Base-by-base conservation (phyloP, 2,329 filamentous ascomycete genomes). In the Hypoxylon sp. region DNA sequence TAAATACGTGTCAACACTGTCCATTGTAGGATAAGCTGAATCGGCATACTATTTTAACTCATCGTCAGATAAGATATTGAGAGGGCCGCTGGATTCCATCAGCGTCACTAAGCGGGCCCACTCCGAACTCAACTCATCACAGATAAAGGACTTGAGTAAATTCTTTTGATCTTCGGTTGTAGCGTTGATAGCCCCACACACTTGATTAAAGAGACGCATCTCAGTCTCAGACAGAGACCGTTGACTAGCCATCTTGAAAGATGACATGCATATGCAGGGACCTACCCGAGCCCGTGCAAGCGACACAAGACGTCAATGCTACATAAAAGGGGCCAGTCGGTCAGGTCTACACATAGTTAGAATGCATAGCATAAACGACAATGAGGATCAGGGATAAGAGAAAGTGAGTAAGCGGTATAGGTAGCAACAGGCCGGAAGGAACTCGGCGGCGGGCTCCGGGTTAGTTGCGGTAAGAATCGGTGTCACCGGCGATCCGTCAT, bases 21-120 rank as follows among this genome's bases (percentile, higher is more conserved):
- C 13, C 10, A 14, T 32, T 11, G 41, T 14, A 23, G 51, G 38
- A 25, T 10, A 13, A 28, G n/a, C 43, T 38, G 7, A 21, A 13
- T 23, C 32, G n/a, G 62, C 67, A 28, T 64, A 72, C 69, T 68
- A 70, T 45, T 58, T 63, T 13, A 70, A 49, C 51, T 72, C 67
- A 36, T 72, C 69, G 11, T 63, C 59, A 4, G 67, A 65, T 10
- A 72, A 10, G 53, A 68, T 48, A 52, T 59, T 56, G 9, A 72
- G 28, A 21, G 67, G 60, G n/a, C 67, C 67, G 19, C 58, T 65
- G 19, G 67, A 59, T 19, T 65, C 64, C 53, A 62, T 65, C 17
- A 62, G 36, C 21, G 57, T 11, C 11, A 69, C 48, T 6, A 65
- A 30, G 23, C 45, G 48, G 30, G 60, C 10, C 68, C 68, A 70